Base-by-base conservation (phyloP, 805 yeast genomes). In the Tetrapisispora taiwanensis region DNA sequence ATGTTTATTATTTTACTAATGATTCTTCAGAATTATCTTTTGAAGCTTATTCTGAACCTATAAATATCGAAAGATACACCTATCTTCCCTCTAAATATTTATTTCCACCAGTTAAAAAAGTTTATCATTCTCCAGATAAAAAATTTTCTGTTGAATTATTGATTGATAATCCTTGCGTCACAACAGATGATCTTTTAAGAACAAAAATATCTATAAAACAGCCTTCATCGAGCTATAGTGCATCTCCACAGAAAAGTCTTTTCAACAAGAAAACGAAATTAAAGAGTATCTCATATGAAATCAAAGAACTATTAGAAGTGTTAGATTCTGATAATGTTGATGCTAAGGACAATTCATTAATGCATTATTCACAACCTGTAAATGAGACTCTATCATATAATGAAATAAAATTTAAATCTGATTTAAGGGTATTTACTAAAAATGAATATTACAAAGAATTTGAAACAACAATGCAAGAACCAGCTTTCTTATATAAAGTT, bases 11-110 rank as follows among this genome's bases (percentile, higher is more conserved):
- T 37, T 31, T 15, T 13, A 13, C 30, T 10, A 14, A 14, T 19
- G 26, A 17, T 14, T 13, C 18, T 17, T 17, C 33, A 9, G 43
- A 41, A 27, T n/a, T 28, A 15, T 13, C 20, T 7, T 28, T 39
- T 2, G 43, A 39, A 30, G 41, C 50, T 13, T 59, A 60, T 30
- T 43, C 49, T 10, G 54, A 58, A 34, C 33, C 81, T 0, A 63
- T 79, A 0, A 71, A 74, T 5, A 72, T 80, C 20, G 78, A 76
- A 46, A 57, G 73, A 22, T 80, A 74, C 55, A 80, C 76, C 46
- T 68, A 75, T 5, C 62, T 79, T 22, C 84, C 85, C 1, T 62
- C 76, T 4, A 73, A 70, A 46, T 60, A 76, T 22, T 75, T 77
- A 52, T 78, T 70, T 49, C 80, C 78, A 49, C 73, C 78, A 0